A percentile compares a stretch with the other conserved stretches of the same genome.
Evolutionary conservation across 2,329 filamentous ascomycete genomes (phyloP).

Genomic region (Sporothrix mexicana): DNA sequence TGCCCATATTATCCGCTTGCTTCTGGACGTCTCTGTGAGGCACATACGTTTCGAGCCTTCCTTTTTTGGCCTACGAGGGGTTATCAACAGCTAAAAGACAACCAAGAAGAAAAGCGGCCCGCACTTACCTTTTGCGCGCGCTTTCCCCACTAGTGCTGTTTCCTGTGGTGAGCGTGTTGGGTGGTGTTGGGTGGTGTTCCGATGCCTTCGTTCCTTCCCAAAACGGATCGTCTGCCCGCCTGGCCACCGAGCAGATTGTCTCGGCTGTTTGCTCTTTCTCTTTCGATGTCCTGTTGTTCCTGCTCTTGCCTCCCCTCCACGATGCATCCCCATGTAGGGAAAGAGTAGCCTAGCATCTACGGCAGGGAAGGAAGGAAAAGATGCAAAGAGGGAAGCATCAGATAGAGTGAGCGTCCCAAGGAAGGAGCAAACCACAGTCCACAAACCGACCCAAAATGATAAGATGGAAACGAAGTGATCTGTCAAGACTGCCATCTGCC

Average conservation of each 20-base stretch:
- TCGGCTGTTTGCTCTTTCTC: neutral
- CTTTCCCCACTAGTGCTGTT: conserved; percentile 4
- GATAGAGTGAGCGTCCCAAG: neutral
- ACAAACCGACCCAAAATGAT: neutral
- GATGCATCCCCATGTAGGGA: conserved; percentile 8
- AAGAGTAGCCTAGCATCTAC: neutral
- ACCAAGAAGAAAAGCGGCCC: neutral
- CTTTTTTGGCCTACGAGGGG: neutral
- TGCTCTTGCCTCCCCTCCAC: neutral
- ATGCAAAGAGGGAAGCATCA: neutral
- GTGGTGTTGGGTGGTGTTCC: conserved; percentile 9
- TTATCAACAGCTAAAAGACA: conserved; percentile 13
- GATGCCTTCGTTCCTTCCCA: conserved; percentile 32
- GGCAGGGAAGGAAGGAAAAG: conserved; percentile 10
- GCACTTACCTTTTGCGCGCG: conserved; percentile 27
- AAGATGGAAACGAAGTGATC: conserved; percentile 21
- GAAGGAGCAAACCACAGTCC: conserved; percentile 6
- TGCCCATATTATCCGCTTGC: conserved; percentile 16
- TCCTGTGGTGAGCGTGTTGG: neutral
- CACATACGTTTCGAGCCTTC: conserved; percentile 10
- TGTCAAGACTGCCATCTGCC: conserved; percentile 11
- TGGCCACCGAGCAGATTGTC: conserved; percentile 20
- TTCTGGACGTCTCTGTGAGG: neutral
- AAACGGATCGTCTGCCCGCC: conserved; percentile 26
- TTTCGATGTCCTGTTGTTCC: neutral